Percentiles rank a stretch among this genome's conserved stretches.
Evolutionary conservation across 106 monocot genomes (phyloP).

Genomic region (Chionographis japonica): DNA sequence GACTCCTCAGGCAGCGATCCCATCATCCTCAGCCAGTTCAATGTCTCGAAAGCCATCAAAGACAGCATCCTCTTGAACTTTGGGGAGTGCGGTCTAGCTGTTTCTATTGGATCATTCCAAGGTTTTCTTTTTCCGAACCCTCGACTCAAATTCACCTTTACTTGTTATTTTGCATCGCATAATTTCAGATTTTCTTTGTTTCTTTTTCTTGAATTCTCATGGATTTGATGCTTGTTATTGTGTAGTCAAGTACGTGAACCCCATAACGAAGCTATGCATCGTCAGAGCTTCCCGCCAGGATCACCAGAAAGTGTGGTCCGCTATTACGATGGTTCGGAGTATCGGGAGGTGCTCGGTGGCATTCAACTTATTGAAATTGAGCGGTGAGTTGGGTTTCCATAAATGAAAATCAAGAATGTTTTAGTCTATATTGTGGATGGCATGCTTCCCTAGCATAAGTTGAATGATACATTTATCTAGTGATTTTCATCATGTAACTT

Average conservation of each 20-base stretch:
- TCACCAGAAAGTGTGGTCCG: constrained; percentile 79
- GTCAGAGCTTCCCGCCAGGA: constrained; percentile 67
- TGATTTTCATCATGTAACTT: too few relatives aligned
- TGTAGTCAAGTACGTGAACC: constrained; percentile 88
- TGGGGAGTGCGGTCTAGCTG: constrained; percentile 80
- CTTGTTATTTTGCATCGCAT: too few relatives aligned
- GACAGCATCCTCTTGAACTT: constrained; percentile 77
- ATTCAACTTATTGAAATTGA: constrained; percentile 48
- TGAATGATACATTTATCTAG: too few relatives aligned
- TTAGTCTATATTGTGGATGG: not conserved
- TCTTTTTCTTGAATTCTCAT: not conserved
- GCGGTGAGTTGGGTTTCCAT: constrained; percentile 21
- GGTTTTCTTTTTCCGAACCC: constrained; percentile 20
- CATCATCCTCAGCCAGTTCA: constrained; percentile 49
- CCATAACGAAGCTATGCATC: constrained; percentile 63
- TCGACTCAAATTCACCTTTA: too few relatives aligned
- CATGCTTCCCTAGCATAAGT: too few relatives aligned
- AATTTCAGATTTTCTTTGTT: too few relatives aligned
- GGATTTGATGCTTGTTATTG: not conserved
- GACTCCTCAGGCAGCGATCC: constrained; percentile 36
- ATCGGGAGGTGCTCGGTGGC: constrained; percentile 64
- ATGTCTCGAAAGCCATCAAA: constrained; percentile 72
- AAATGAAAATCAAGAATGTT: not conserved
- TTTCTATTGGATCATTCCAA: constrained; percentile 78
- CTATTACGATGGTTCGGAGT: constrained; percentile 77